phyloP scores from a whole-genome alignment of 768 basidiomycete species.

The Cystofilobasidium bisporidii region DNA sequence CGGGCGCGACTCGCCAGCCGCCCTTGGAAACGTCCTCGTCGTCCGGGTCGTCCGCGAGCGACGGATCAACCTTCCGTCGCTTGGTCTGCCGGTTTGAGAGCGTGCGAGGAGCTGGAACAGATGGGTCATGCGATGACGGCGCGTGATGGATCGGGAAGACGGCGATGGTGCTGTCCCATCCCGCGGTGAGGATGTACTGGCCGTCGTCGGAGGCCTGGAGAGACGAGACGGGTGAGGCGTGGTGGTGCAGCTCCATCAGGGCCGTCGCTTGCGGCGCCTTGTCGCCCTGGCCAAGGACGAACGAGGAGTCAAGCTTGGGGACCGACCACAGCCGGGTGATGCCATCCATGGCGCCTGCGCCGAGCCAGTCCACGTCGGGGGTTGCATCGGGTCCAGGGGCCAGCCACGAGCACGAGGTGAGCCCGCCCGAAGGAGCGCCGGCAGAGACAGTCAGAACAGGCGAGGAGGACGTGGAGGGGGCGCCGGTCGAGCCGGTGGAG shows the following conservation, averaged over 20 bases:
- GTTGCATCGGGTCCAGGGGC: slow-evolving; percentile 36
- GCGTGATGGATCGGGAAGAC: slow-evolving; percentile 44
- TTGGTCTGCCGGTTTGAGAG: slow-evolving; percentile 46
- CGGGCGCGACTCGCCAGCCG: slow-evolving; percentile 49
- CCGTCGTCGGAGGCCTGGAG: slow-evolving; percentile 52
- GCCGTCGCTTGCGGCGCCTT: slow-evolving; percentile 37
- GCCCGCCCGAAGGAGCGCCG: slow-evolving; percentile 35
- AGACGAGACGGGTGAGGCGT: slow-evolving; percentile 69
- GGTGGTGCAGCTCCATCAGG: slow-evolving; percentile 68
- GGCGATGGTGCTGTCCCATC: slow-evolving; percentile 80
- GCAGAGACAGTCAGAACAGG: slow-evolving; percentile 45
- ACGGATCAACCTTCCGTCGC: slow-evolving; percentile 47
- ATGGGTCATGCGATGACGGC: slow-evolving; percentile 47
- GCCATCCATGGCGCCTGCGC: slow-evolving; percentile 40
- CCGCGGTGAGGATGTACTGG: slow-evolving; percentile 61
- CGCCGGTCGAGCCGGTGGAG: not conserved
- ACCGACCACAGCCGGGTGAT: slow-evolving; percentile 38
- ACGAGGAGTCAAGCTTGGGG: slow-evolving; percentile 36
- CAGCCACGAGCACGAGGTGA: slow-evolving; percentile 38
- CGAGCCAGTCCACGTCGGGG: slow-evolving; percentile 35
- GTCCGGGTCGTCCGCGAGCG: slow-evolving; percentile 41
- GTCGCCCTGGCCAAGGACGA: slow-evolving; percentile 1
- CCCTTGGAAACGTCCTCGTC: slow-evolving; percentile 31
- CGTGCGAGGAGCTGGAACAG: slow-evolving; percentile 13
- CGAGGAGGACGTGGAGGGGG: slow-evolving; percentile 52